Percentiles rank a stretch among this genome's conserved stretches.
Evolutionary conservation across 2,329 filamentous ascomycete genomes (phyloP).

Genomic region (Sclerotinia borealis): DNA sequence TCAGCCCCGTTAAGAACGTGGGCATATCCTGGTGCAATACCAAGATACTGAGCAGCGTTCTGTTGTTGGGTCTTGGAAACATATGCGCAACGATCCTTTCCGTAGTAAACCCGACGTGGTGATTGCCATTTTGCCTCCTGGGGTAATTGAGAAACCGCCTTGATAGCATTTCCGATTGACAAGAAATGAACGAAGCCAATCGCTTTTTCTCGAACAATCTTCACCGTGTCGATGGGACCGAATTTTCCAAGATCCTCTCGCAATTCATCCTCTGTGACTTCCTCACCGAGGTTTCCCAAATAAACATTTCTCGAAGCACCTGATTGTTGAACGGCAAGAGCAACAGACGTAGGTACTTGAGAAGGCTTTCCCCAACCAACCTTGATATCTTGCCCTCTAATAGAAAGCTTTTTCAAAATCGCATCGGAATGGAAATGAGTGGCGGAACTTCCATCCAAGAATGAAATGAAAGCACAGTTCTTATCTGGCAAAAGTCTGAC

Average conservation of each 20-base stretch:
- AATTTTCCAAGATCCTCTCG: conserved; percentile 95
- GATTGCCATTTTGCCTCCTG: conserved; percentile 97
- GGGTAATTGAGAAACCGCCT: conserved; percentile 91
- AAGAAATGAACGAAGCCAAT: conserved; percentile 98
- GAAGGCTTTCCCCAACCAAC: conserved; percentile 99
- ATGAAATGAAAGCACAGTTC: conserved; percentile 99
- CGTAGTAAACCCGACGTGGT: conserved; percentile 93
- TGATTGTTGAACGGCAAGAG: conserved; percentile 95
- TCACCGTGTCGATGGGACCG: conserved; percentile 92
- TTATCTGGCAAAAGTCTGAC: conserved; percentile 94
- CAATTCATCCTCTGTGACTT: conserved; percentile 83
- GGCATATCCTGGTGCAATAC: conserved; percentile 92
- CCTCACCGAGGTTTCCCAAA: conserved; percentile 85
- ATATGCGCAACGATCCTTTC: conserved; percentile 96
- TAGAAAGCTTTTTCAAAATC: conserved; percentile 98
- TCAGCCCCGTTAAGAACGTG: conserved; percentile 95
- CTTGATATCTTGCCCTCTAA: conserved; percentile 98
- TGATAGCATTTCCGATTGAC: conserved; percentile 96
- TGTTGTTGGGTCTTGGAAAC: conserved; percentile 99
- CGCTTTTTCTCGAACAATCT: conserved; percentile 94
- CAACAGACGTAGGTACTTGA: conserved; percentile 93
- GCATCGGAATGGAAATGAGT: conserved; percentile 99
- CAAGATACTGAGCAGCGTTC: conserved; percentile 95
- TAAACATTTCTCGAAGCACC: conserved; percentile 97
- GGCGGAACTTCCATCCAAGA: conserved; percentile 93